phyloP scores from a whole-genome alignment of 2,329 filamentous ascomycete genomes.

The Pseudocercospora fijiensis region DNA sequence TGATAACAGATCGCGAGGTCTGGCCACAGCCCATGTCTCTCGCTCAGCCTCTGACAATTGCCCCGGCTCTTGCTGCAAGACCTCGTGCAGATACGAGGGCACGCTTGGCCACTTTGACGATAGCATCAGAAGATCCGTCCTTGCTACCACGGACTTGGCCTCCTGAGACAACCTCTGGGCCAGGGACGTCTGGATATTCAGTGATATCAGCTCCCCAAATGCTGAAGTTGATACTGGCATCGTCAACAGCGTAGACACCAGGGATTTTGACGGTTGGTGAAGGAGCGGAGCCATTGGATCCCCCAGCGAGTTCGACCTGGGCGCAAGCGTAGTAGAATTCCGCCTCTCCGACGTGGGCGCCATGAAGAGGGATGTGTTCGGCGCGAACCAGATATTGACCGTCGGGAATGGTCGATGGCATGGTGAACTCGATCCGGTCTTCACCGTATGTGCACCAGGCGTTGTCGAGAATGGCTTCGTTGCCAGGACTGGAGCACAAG shows the following conservation, averaged over 20 bases:
- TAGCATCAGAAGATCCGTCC: neutral
- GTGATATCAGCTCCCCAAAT: conserved; percentile 22
- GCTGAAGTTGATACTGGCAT: conserved; percentile 27
- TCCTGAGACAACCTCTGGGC: neutral
- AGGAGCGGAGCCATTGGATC: conserved; percentile 20
- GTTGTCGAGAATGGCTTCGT: conserved; percentile 2
- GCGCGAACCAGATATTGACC: conserved; percentile 26
- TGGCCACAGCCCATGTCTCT: neutral
- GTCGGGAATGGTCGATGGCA: conserved; percentile 16
- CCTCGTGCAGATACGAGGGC: neutral
- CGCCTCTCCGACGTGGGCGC: conserved; percentile 23
- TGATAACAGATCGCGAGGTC: neutral
- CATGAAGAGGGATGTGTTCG: conserved; percentile 26
- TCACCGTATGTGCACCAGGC: conserved; percentile 20
- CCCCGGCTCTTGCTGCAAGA: neutral
- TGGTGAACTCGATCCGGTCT: conserved; percentile 22
- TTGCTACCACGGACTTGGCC: neutral
- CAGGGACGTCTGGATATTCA: neutral
- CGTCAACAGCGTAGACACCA: conserved; percentile 25
- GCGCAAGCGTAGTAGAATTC: conserved; percentile 26
- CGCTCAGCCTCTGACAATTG: neutral
- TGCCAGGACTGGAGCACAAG: conserved; percentile 13
- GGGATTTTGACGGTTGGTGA: conserved; percentile 25
- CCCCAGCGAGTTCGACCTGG: conserved; percentile 25
- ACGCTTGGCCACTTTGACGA: neutral